Evolutionary conservation across 2,329 filamentous ascomycete genomes (phyloP), one percentile per base, ranked within the genome.

Genomic region (Aspergillus hiratsukae): DNA sequence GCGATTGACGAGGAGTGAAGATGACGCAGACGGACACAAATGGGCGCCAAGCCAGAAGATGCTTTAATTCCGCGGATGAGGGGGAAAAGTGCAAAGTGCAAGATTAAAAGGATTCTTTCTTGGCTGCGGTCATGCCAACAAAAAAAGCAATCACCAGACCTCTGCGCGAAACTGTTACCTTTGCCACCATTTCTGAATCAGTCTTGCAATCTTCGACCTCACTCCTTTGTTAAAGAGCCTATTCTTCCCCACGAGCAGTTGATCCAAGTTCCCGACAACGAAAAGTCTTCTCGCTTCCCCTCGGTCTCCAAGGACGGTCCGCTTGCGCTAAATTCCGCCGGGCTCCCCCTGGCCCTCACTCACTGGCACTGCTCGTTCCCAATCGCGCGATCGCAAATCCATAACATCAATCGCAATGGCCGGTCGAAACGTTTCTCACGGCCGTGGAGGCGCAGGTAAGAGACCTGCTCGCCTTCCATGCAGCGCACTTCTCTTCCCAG

Each of bases 361-460:
- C 31, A 14, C 31, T 35, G 11, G 14, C 31, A 14, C 31, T 35
- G 11, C 31, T 35, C 5, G 31, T 35, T 35, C 31, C 11, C 31
- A 14, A 27, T 27, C 43, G 21, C 43, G 19, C 41, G 11, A 55
- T 45, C 37, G 27, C 46, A 56, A 31, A 35, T 8, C 21, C 31
- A 8, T 9, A 49, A 17, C 48, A 21, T n/a, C n/a, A 21, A 53
- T 40, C 45, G 63, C 49, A 23, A 65, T 64, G 62, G 58, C 61
- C 40, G 58, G 62, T 48, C 64, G 66, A 49, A 63, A 65, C 58
- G 75, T 81, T 43, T 90, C 87, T 40, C 85, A 89, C 68, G 89
- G 89, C 66, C 87, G 89, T 62, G 89, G 89, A 68, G 89, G 90
- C 69, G 89, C 89, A 61, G 88, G 80, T 82, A 72, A 66, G 75